phyloP scores from a whole-genome alignment of 306 rosid genomes.

The Lathyrus tuberosus region DNA sequence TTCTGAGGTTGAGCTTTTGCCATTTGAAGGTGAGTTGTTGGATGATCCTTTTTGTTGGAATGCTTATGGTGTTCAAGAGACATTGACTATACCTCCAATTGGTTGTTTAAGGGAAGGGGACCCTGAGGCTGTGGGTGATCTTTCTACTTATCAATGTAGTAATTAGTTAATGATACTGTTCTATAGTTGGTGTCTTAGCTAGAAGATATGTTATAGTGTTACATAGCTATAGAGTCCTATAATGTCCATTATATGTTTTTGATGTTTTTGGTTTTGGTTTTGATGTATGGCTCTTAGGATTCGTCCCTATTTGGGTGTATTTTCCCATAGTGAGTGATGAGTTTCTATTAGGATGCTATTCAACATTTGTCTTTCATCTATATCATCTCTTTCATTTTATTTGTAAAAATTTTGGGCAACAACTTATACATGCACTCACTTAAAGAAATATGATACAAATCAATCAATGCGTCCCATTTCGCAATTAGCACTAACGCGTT shows the following conservation, averaged over 20 bases:
- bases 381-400: too few species aligned
- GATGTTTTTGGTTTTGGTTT: slow-evolving; percentile 19
- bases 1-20: slow-evolving; percentile 83
- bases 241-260: slow-evolving; percentile 34
- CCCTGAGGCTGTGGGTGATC: slow-evolving; percentile 56
- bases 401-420: too few species aligned
- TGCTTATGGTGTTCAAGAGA: slow-evolving; percentile 82
- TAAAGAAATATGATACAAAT: too few species aligned
- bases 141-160: slow-evolving; percentile 57
- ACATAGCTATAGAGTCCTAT: slow-evolving; percentile 42
- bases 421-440: too few species aligned
- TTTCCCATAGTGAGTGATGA: slow-evolving; percentile 62
- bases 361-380: too few species aligned
- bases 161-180: background rate
- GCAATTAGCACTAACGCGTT: too few species aligned
- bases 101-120: slow-evolving; percentile 75
- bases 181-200: slow-evolving; percentile 8
- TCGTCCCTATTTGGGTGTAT: slow-evolving; percentile 60
- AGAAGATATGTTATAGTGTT: slow-evolving; percentile 27
- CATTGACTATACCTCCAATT: slow-evolving; percentile 85
- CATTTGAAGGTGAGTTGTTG: slow-evolving; percentile 74
- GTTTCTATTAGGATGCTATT: too few species aligned
- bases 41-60: slow-evolving; percentile 96
- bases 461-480: too few species aligned
- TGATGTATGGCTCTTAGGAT: slow-evolving; percentile 40